These are phyloP conservation scores for Closterium sp. DNA, from an alignment of 139 green algal genomes.

Conservation along the genomic window DNA sequence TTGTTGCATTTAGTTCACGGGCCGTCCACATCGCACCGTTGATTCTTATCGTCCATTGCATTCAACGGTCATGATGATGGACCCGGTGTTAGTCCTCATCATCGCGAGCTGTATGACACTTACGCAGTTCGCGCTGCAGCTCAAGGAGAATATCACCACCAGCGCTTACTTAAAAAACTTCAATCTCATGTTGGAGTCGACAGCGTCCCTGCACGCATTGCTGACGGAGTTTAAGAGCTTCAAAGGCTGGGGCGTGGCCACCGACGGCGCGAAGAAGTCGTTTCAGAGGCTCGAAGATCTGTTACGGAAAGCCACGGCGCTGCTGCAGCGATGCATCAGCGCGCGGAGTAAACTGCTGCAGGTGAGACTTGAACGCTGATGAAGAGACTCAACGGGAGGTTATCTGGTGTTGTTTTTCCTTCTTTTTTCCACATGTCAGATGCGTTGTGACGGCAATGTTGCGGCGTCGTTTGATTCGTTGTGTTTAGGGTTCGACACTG, in stretches of 20 bases:
- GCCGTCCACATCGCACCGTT: background rate
- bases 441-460: background rate
- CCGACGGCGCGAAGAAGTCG: constrained; percentile 1
- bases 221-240: background rate
- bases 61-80: background rate
- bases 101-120: constrained; percentile 5
- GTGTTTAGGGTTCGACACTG: background rate
- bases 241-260: background rate
- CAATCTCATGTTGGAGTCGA: background rate
- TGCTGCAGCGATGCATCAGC: constrained; percentile 8
- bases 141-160: background rate
- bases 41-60: background rate
- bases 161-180: constrained; percentile 4
- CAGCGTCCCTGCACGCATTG: background rate
- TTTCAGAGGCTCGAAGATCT: constrained; percentile 4
- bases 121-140: constrained; percentile 6
- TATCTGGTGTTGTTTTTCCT: too few relatives aligned
- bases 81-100: constrained; percentile 5
- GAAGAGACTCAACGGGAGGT: background rate
- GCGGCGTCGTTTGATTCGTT: background rate
- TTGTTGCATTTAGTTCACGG: background rate
- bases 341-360: constrained; percentile 2
- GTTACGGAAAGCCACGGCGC: background rate
- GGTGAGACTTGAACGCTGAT: background rate
- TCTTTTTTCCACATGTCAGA: background rate